These are phyloP conservation scores for Balakata baccata DNA, from an alignment of 345 rosid genomes.

Conservation along the genomic window DNA sequence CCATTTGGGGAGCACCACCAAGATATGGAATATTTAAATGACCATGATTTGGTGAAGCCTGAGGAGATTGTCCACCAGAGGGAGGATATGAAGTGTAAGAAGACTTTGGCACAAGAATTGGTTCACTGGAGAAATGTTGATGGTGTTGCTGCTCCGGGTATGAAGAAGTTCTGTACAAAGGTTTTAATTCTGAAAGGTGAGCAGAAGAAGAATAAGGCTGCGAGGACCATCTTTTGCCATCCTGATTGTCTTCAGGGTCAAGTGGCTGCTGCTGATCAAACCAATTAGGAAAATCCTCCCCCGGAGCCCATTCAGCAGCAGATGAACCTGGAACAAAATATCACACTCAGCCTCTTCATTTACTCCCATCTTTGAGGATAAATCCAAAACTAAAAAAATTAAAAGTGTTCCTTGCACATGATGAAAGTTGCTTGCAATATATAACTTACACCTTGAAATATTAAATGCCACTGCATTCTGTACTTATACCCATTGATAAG, in stretches of 20 bases:
- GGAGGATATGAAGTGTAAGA: constrained; percentile 64
- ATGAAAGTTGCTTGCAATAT: not conserved
- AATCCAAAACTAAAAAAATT: not conserved
- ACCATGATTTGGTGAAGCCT: constrained; percentile 63
- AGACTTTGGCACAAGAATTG: constrained; percentile 70
- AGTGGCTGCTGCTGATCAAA: constrained; percentile 45
- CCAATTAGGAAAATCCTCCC: constrained; percentile 61
- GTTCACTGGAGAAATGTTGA: constrained; percentile 68
- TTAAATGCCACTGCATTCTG: not conserved
- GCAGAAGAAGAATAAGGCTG: constrained; percentile 53
- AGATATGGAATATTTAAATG: constrained; percentile 51
- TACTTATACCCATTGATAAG: no score
- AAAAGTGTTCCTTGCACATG: not conserved
- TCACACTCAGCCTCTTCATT: not conserved
- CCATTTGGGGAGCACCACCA: constrained; percentile 60
- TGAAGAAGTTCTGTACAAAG: constrained; percentile 57
- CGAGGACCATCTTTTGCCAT: constrained; percentile 58
- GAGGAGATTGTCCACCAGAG: constrained; percentile 58
- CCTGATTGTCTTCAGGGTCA: constrained; percentile 48
- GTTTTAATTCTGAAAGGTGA: constrained; percentile 40
- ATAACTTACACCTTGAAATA: not conserved
- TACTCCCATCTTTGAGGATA: not conserved
- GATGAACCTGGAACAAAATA: constrained; percentile 54
- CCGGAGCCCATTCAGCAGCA: constrained; percentile 65
- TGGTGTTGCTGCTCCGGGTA: constrained; percentile 61